Evolutionary conservation across 225 moss, liverwort and hornwort genomes (phyloP), one percentile per base, ranked within the genome.

Genomic region (Physcomitrium patens): DNA sequence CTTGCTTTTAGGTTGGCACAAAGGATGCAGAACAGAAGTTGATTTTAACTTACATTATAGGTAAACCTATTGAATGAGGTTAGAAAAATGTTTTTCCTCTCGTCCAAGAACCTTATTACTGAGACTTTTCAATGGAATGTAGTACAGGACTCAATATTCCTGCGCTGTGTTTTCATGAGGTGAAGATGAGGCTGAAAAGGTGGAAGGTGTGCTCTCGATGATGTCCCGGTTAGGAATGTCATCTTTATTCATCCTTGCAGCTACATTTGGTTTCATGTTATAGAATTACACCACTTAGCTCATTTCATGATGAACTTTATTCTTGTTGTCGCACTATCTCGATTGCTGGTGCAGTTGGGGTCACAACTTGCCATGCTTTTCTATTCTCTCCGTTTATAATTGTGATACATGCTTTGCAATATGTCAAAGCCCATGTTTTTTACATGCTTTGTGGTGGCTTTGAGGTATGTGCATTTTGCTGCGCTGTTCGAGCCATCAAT

Each of bases 71-170:
- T 10, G 15, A 19, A 20, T 42, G 43, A 23, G 52, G 57, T 10
- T n/a, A 10, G 18, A 56, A 1, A 54, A 13, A 10, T 56, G 45
- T 43, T 13, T 27, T 64, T 77, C 23, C 68, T 72, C 44, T 60
- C 73, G 49, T 55, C 31, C 2, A 44, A 28, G 54, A 20, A 46
- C 65, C 63, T 69, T 56, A 31, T 69, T 78, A 43, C 66, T 72
- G 80, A 78, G 63, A 69, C 48, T 10, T 51, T 67, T 73, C 6
- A 75, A 60, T 83, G 80, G 61, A 72, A 75, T 61, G 56, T 75
- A 77, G 45, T 53, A 77, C 75, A 75, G 82, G 71, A 23, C 17
- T 68, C 78, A 60, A 58, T 74, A 20, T 24, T 13, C 76, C 53
- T 44, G 31, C 62, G 60, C 60, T 41, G 44, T 57, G 12, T 55